A percentile compares a stretch with the other conserved stretches of the same genome.
Evolutionary conservation across 1,284 basidiomycete species (phyloP).

Genomic region (Flammula alnicola): DNA sequence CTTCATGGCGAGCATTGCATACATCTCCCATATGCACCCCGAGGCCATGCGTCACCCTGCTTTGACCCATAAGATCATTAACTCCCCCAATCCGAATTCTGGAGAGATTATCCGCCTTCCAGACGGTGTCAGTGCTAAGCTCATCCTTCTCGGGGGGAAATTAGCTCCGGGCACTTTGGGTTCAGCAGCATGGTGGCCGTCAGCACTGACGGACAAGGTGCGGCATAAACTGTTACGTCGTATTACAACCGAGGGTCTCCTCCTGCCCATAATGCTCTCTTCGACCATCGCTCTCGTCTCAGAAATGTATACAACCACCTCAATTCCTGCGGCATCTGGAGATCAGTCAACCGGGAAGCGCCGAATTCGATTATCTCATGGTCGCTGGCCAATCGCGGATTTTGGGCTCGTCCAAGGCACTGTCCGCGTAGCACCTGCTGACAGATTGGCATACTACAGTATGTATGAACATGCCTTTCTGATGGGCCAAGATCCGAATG

Average conservation of each 20-base stretch:
- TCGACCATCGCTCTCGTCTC: constrained; percentile 38
- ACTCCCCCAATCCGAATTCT: constrained; percentile 37
- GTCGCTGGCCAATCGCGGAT: constrained; percentile 43
- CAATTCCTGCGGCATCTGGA: neutral
- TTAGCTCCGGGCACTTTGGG: neutral
- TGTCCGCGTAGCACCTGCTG: constrained; percentile 34
- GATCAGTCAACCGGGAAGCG: constrained; percentile 8
- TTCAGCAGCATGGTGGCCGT: constrained; percentile 21
- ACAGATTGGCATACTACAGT: constrained; percentile 40
- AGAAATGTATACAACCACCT: constrained; percentile 45
- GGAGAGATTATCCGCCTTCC: constrained; percentile 26
- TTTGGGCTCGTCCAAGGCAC: constrained; percentile 46
- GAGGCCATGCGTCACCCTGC: constrained; percentile 32
- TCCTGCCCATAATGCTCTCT: constrained; percentile 39
- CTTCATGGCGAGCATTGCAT: constrained; percentile 39
- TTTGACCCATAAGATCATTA: constrained; percentile 37
- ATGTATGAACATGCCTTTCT: constrained; percentile 26
- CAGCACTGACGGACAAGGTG: constrained; percentile 16
- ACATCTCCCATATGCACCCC: constrained; percentile 11
- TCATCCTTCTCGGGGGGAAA: constrained; percentile 38
- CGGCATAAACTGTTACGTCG: constrained; percentile 35
- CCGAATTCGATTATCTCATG: constrained; percentile 41
- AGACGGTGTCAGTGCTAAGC: constrained; percentile 36
- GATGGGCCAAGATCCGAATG: constrained; percentile 43
- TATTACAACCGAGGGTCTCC: constrained; percentile 38